These are phyloP conservation scores for Karstenula rhodostoma DNA, from an alignment of 2,329 filamentous ascomycete genomes.

Conservation along the genomic window DNA sequence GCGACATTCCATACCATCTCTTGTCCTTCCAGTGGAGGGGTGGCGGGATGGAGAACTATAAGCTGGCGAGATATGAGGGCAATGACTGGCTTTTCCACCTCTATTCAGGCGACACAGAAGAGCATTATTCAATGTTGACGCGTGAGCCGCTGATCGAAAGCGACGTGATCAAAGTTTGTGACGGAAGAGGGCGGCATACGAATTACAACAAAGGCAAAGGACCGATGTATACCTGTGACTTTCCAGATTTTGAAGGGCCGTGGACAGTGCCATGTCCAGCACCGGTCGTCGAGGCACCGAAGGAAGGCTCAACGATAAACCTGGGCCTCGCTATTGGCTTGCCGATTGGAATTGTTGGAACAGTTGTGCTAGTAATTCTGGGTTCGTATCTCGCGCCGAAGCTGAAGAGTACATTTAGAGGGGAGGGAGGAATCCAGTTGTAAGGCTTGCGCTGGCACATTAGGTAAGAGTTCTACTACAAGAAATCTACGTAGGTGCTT, in stretches of 20 bases:
- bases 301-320: not conserved
- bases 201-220: not conserved
- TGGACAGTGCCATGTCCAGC: not conserved
- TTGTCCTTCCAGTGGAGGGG: not conserved
- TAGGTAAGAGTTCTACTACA: too few relatives aligned
- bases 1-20: conserved; percentile 12
- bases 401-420: not conserved
- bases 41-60: not conserved
- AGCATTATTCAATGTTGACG: conserved; percentile 1
- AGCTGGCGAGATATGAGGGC: conserved; percentile 12
- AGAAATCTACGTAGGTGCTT: not conserved
- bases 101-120: conserved; percentile 4
- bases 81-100: conserved; percentile 16
- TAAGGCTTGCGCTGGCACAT: not conserved
- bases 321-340: not conserved
- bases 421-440: conserved; percentile 4
- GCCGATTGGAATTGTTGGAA: not conserved
- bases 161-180: conserved; percentile 6
- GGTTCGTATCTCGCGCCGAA: not conserved
- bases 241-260: not conserved
- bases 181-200: conserved; percentile 1
- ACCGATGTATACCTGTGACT: not conserved
- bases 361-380: not conserved
- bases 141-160: not conserved
- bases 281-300: not conserved